Conservation (phyloP, 805 yeast genomes). For the Candida vartiovaarae region DNA sequence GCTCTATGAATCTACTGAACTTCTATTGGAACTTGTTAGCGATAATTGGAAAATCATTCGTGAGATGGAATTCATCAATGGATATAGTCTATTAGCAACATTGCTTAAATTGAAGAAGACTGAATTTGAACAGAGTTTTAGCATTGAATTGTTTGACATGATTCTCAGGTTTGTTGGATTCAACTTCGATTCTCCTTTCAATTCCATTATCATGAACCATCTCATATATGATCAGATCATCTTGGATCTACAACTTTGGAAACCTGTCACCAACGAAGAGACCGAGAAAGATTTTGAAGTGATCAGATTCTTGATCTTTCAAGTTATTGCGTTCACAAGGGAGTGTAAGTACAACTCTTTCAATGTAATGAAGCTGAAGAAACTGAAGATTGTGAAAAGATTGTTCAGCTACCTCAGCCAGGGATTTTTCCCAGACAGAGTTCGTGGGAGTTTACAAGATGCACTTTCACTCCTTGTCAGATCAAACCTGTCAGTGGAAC, state of each 20-base stretch:
- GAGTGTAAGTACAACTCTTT: constrained; percentile 43
- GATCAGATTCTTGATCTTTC: constrained; percentile 47
- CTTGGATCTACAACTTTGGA: constrained; percentile 59
- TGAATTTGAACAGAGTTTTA: constrained; percentile 22
- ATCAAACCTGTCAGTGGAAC: constrained; percentile 46
- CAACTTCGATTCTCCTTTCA: constrained; percentile 39
- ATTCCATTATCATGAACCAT: constrained; percentile 51
- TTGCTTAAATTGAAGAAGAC: constrained; percentile 39
- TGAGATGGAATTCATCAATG: constrained; percentile 54
- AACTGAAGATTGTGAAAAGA: constrained; percentile 40
- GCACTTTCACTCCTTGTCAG: constrained; percentile 35
- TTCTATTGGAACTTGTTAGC: constrained; percentile 38
- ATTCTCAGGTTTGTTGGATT: constrained; percentile 52
- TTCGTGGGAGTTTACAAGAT: constrained; percentile 31
- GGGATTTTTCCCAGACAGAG: constrained; percentile 28
- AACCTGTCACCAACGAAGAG: constrained; percentile 19
- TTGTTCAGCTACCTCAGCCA: constrained; percentile 23
- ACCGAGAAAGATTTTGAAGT: constrained; percentile 31
- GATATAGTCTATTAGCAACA: constrained; percentile 52
- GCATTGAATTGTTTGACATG: constrained; percentile 39
- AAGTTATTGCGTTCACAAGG: constrained; percentile 47
- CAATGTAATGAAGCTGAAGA: constrained; percentile 46
- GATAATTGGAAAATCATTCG: constrained; percentile 43
- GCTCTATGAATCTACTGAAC: constrained; percentile 29
- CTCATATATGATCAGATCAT: constrained; percentile 51